Evolutionary conservation across 2,329 filamentous ascomycete genomes (phyloP), one percentile per base, ranked within the genome.

Genomic region (Aspergillus udagawae): DNA sequence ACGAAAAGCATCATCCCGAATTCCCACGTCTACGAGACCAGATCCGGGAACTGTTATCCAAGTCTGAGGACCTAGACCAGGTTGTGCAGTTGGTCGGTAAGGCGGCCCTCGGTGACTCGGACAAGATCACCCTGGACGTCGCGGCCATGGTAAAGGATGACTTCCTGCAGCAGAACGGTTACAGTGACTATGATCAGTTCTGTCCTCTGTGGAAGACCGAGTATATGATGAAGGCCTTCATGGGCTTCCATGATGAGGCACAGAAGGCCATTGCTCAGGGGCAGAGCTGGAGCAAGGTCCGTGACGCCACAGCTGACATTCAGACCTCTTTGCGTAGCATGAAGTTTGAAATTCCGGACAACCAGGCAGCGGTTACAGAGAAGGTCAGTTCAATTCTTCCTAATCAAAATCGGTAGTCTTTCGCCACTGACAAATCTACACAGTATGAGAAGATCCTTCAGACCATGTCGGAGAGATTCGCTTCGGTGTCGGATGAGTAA

Each of bases 191-290:
- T 75, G 94, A 99, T 73, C 92, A 97, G 80, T 99, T 96, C 86
- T 99, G 94, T 73, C 94, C 94, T 51, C 85, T 99, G 71, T 99
- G 94, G 94, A 99, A 99, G 88, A 99, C 94, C 0, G 90, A 96
- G 76, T 99, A 94, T 88, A 97, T 99, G 94, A 99, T 99, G 94
- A 97, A 96, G 85, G 89, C 91, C 63, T 97, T 99, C 87, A 90
- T 99, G 82, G 90, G 88, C 57, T 99, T 93, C 85, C 91, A 97
- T 74, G 95, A 99, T 70, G 94, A 99, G 81, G 88, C 91, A 25
- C 93, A 97, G 76, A 97, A 97, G 85, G 92, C 91, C 6, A 85
- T 99, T 71, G 83, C 89, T 5, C 91, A 96, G 76, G 94, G 94
- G 60, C 89, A 93, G 77, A 88, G 81, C 77, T 99, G 94, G 94